Percentiles rank a stretch among this genome's conserved stretches.
Conservation (phyloP, 2,329 filamentous ascomycete genomes). For the Microdochium nivale region DNA sequence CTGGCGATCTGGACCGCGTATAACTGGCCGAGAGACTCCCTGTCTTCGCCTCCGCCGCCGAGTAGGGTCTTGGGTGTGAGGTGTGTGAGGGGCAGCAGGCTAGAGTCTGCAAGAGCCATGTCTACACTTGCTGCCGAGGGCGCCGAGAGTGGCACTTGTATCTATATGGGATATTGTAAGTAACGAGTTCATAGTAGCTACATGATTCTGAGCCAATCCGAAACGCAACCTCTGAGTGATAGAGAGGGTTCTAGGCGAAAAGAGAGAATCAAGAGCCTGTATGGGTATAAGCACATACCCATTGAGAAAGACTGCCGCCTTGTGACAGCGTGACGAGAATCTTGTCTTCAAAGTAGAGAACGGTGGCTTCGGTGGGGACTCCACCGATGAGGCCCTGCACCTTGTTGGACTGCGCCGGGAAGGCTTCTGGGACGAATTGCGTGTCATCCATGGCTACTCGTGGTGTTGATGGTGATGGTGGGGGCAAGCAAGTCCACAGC, state of each 20-base stretch:
- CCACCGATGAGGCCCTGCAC: conserved; percentile 56
- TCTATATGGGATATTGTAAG: conserved; percentile 32
- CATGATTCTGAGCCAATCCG: too few species aligned
- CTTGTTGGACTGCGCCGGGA: conserved; percentile 57
- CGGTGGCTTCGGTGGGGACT: conserved; percentile 62
- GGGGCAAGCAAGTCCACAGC: neutral
- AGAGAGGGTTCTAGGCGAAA: too few species aligned
- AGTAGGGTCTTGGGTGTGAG: conserved; percentile 82
- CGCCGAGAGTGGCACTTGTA: conserved; percentile 70
- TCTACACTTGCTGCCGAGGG: conserved; percentile 57
- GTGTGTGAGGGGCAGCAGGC: conserved; percentile 64
- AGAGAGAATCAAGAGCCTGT: too few species aligned
- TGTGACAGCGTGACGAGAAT: conserved; percentile 86
- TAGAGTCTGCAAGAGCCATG: conserved; percentile 41
- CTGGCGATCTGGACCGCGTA: conserved; percentile 86
- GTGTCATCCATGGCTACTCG: neutral
- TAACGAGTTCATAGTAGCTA: neutral
- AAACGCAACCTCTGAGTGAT: too few species aligned
- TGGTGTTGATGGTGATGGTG: too few species aligned
- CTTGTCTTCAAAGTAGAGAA: conserved; percentile 75
- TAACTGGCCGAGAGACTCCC: conserved; percentile 79
- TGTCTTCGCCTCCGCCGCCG: conserved; percentile 69
- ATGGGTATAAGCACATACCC: conserved; percentile 49
- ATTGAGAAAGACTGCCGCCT: conserved; percentile 78
- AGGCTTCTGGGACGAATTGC: conserved; percentile 39